phyloP scores from a whole-genome alignment of 2,329 filamentous ascomycete species.

The Aspergillus tanneri region DNA sequence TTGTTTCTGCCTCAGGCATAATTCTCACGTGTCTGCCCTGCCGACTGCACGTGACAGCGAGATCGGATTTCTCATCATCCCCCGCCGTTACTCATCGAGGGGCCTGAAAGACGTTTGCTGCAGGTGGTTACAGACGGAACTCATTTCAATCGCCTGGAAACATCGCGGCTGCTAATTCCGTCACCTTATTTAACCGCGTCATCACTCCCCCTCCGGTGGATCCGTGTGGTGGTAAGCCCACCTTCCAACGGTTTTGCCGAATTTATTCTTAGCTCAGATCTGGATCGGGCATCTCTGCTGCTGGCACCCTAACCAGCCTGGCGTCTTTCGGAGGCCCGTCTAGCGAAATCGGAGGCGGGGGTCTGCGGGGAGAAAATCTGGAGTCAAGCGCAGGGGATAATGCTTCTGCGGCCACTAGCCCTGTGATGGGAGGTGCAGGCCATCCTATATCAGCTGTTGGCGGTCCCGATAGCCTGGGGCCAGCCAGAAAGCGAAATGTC shows the following conservation, averaged over 20 bases:
- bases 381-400: conserved; percentile 31
- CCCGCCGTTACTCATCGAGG: conserved; percentile 18
- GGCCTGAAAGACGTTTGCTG: conserved; percentile 2
- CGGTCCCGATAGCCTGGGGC: conserved; percentile 30
- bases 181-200: not conserved
- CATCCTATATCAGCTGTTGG: conserved; percentile 30
- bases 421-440: conserved; percentile 38
- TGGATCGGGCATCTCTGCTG: conserved; percentile 13
- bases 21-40: conserved; percentile 9
- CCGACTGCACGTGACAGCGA: conserved; percentile 21
- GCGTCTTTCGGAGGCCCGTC: conserved; percentile 34
- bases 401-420: conserved; percentile 37
- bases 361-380: conserved; percentile 27
- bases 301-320: conserved; percentile 34
- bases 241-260: conserved; percentile 7
- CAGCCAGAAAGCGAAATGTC: conserved; percentile 45
- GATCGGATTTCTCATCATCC: conserved; percentile 18
- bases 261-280: conserved; percentile 9
- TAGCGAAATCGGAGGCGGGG: conserved; percentile 38
- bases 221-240: conserved; percentile 3
- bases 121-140: not conserved
- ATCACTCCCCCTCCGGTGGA: not conserved
- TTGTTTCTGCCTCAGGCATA: not conserved
- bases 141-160: not conserved
- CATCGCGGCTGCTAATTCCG: not conserved